These are phyloP conservation scores for Neurospora sp. DNA, from an alignment of 495 filamentous ascomycete genomes.

Conservation along the genomic window DNA sequence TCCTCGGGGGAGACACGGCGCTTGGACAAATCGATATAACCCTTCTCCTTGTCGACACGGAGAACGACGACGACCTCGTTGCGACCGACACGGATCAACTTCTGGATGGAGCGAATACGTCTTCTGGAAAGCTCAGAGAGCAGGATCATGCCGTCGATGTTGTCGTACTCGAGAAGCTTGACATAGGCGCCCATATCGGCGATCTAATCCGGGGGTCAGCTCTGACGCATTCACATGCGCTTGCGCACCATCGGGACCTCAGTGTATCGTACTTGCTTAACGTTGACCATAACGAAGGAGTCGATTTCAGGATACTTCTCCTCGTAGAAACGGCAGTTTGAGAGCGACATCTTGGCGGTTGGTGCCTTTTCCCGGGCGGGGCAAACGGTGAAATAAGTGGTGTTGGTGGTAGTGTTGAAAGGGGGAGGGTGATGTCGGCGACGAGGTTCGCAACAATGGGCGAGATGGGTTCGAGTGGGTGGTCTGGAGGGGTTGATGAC, in stretches of 20 bases:
- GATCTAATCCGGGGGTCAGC: constrained; percentile 47
- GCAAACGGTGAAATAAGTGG: constrained; percentile 6
- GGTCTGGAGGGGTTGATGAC: background rate
- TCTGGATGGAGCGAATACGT: constrained; percentile 97
- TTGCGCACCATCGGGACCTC: constrained; percentile 4
- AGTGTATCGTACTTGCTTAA: constrained; percentile 64
- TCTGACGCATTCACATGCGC: constrained; percentile 3
- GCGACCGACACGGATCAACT: constrained; percentile 92
- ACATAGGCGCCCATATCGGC: constrained; percentile 99
- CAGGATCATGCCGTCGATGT: constrained; percentile 99
- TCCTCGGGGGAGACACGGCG: constrained; percentile 95
- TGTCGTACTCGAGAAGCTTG: constrained; percentile 97
- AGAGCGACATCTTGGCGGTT: constrained; percentile 72
- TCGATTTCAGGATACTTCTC: constrained; percentile 87
- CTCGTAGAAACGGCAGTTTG: constrained; percentile 98
- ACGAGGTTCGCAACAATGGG: background rate
- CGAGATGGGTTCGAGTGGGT: background rate
- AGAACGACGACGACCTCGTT: constrained; percentile 98
- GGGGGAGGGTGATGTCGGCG: background rate
- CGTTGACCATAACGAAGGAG: constrained; percentile 98
- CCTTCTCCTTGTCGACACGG: constrained; percentile 97
- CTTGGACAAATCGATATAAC: constrained; percentile 98
- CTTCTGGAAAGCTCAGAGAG: constrained; percentile 91
- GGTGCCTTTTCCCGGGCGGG: constrained; percentile 13
- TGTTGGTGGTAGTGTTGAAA: background rate